A percentile compares a stretch with the other conserved stretches of the same genome.
phyloP scores from a whole-genome alignment of 2,329 filamentous ascomycete species.

The Sporothrix pseudoabietina region DNA sequence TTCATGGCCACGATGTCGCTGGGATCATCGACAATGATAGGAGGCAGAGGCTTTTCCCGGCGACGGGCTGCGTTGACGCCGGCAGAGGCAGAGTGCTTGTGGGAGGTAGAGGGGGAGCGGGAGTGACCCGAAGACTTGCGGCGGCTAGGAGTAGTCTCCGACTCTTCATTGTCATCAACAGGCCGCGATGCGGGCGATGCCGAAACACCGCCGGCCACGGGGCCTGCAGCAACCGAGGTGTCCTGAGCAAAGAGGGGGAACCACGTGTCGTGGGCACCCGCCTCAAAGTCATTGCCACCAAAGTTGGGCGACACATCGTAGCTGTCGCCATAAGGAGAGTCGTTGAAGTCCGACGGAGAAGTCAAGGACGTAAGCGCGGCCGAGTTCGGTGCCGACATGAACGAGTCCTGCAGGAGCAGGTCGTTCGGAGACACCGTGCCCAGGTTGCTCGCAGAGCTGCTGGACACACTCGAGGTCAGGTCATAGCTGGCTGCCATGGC shows the following conservation, averaged over 20 bases:
- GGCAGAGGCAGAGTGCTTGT: constrained; percentile 67
- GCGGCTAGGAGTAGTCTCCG: constrained; percentile 46
- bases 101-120: constrained; percentile 43
- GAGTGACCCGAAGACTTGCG: constrained; percentile 55
- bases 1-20: constrained; percentile 79
- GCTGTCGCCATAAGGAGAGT: constrained; percentile 73
- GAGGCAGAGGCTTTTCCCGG: constrained; percentile 77
- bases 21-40: constrained; percentile 75
- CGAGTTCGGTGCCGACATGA: constrained; percentile 78
- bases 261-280: constrained; percentile 62
- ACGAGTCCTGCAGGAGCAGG: constrained; percentile 68
- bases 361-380: constrained; percentile 80
- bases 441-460: constrained; percentile 57
- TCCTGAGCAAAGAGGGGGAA: constrained; percentile 70
- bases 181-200: constrained; percentile 47
- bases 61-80: constrained; percentile 70
- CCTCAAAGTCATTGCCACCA: constrained; percentile 59
- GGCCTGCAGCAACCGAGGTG: constrained; percentile 28
- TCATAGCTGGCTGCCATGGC: constrained; percentile 56
- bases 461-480: constrained; percentile 46
- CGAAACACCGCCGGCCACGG: constrained; percentile 37
- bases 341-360: constrained; percentile 76
- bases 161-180: constrained; percentile 54
- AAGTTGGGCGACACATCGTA: constrained; percentile 81
- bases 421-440: constrained; percentile 85